Evolutionary conservation across 139 green algal species (phyloP).

Genomic region (Tetraselmis chui): DNA sequence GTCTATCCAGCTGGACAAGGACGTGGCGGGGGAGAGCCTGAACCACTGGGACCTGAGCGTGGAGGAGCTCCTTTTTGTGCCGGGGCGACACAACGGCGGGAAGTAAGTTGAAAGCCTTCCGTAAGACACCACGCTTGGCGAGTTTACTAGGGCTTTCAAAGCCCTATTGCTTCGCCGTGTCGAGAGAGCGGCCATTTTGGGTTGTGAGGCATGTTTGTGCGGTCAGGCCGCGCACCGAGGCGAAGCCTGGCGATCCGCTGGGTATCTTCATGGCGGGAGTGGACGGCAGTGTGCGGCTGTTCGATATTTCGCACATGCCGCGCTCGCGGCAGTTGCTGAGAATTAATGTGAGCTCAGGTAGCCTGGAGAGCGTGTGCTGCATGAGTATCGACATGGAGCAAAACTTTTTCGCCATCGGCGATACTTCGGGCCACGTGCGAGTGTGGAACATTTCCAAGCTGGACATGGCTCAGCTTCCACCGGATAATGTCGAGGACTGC

Average conservation of each 20-base stretch:
- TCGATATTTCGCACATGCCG: background rate
- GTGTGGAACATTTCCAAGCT: slow-evolving; percentile 45
- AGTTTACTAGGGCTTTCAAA: too few species aligned
- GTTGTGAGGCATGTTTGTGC: too few species aligned
- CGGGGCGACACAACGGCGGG: background rate
- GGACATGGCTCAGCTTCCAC: background rate
- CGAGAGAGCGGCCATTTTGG: too few species aligned
- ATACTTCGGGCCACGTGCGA: slow-evolving; percentile 58
- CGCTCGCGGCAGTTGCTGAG: background rate
- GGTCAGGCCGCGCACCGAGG: background rate
- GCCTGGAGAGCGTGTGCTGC: slow-evolving; percentile 7
- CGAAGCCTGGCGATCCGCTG: background rate
- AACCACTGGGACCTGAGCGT: background rate
- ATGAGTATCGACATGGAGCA: slow-evolving; percentile 18
- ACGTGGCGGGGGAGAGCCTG: background rate
- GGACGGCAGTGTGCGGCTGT: background rate
- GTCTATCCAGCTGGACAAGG: background rate
- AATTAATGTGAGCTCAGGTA: background rate
- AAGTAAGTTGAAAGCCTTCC: too few species aligned
- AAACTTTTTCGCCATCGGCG: slow-evolving; percentile 37
- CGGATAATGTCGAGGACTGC: background rate
- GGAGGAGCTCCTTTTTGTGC: background rate
- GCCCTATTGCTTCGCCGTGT: too few species aligned
- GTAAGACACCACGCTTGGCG: too few species aligned
- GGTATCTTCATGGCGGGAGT: background rate